Base-by-base conservation (phyloP, 1,139 yeast genomes). In the Debaryomycetaceae sp. region DNA sequence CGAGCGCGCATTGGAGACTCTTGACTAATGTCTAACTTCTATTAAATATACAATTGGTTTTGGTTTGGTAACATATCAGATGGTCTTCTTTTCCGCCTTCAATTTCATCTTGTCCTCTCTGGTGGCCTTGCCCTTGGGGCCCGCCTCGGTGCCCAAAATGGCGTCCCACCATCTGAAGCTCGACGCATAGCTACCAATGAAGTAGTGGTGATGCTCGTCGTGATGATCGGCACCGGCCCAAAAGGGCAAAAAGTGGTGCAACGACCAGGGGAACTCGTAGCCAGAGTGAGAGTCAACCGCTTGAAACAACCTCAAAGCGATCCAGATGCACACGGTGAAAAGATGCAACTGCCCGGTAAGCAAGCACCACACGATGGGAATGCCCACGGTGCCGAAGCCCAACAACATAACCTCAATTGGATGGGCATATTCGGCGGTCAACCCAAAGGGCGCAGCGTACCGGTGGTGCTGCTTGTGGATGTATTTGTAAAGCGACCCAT, bases 171-270 rank as follows among this genome's bases (percentile, higher is more conserved):
- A 84, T 61, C 96, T 78, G 72, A 89, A 89, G 21, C 91, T 78
- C 34, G 94, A 82, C 16, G 96, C 93, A 56, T 86, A 89, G 61
- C 88, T 86, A 36, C 96, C 96, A 44, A 77, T 81, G 60, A 89
- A 89, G 61, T 80, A 86, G 53, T 85, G 95, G 57, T 89, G 97
- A 57, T 89, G 97, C 53, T 84, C 86, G 55, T 89, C 97, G 54
- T 89, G 97, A 58, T 89, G 97, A 49, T 85, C 96, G 14, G 97
- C 96, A 37, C 97, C 97, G 12, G 97, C 95, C 97, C 97, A 89
- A 61, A 89, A 74, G 22, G 96, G 96, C 37, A 89, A 55, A 60
- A 88, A 78, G 51, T 88, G 85, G 62, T 85, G 89, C 53, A 89
- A 71, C 4, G 96, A 85, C 88, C 94, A 82, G 35, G 97, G 96